Conservation (phyloP, 495 filamentous ascomycete species). For the Xylaria sp. region DNA sequence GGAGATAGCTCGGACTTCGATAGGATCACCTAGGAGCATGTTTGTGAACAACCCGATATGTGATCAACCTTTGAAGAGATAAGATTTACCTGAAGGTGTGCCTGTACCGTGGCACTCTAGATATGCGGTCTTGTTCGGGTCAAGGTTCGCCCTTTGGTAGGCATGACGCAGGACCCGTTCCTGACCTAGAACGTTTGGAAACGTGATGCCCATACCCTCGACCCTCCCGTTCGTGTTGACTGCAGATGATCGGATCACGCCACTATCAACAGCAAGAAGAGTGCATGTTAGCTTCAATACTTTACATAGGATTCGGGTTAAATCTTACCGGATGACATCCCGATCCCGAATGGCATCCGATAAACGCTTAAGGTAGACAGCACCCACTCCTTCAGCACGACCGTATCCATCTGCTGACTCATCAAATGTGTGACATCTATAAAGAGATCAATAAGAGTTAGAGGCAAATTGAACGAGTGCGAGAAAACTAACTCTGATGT, state of each 20-base stretch:
- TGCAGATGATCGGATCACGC: conserved; percentile 63
- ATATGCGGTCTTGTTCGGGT: conserved; percentile 49
- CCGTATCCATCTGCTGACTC: conserved; percentile 67
- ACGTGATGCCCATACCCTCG: conserved; percentile 57
- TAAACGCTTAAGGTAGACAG: conserved; percentile 64
- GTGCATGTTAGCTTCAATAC: no score
- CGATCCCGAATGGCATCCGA: conserved; percentile 57
- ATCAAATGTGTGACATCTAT: conserved; percentile 57
- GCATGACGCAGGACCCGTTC: conserved; percentile 61
- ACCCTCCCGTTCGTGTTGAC: conserved; percentile 64
- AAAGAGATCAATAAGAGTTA: no score
- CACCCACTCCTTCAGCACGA: conserved; percentile 63
- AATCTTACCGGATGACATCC: conserved; percentile 53
- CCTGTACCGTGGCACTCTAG: conserved; percentile 46
- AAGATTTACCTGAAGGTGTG: no score
- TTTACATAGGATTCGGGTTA: background rate
- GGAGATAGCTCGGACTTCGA: conserved; percentile 45
- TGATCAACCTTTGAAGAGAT: no score
- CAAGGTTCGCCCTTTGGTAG: conserved; percentile 53
- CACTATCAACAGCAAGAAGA: conserved; percentile 36
- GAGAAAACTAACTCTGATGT: conserved; percentile 32
- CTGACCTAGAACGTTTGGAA: conserved; percentile 51
- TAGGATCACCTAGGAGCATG: conserved; percentile 48
- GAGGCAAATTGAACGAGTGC: background rate
- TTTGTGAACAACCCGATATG: no score